Base-by-base conservation (phyloP, 306 rosid species). In the Citrullus mucosospermus region DNA sequence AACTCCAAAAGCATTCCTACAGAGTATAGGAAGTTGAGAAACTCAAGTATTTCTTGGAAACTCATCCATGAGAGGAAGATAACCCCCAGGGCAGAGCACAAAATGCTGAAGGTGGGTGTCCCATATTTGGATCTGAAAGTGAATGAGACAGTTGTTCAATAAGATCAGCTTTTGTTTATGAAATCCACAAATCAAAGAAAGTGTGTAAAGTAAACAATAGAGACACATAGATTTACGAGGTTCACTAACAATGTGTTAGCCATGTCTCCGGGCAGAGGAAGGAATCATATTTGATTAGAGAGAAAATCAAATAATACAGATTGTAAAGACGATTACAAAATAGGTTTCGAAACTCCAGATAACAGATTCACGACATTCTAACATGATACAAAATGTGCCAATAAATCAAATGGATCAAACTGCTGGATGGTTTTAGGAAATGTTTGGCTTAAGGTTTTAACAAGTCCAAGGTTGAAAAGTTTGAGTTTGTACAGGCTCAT, bases 1-100 rank as follows among this genome's bases (percentile, higher is more conserved):
- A 94, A 84, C 87, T 94, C 93, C 41, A 90, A 89, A 77, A 94
- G 92, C 98, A 94, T 94, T 82, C 97, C 97, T 8, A 89, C 61
- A 28, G 98, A 84, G 51, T 94, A 94, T 72, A 94, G 82, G 87
- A 90, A 94, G 83, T 94, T 94, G 36, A 94, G 93, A 76, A 92
- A 92, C 80, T 94, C 97, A 69, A 94, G 59, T 69, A 94, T 94
- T 85, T 94, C 89, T 80, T 89, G 95, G 79, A 94, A 94, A 82
- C 92, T 94, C 97, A 94, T 87, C 98, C 96, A 94, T 8, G 98
- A 92, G 84, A 94, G 79, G 87, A 94, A 86, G 86, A 94, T 80
- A 55, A 92, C 97, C 69, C 97, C 98, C 22, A 88, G 65, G 36
- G 97, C 98, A 22, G 97, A 94, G 80, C 88, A 81, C 86, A 94